Evolutionary conservation across 2,329 filamentous ascomycete genomes (phyloP), one percentile per base, ranked within the genome.

Genomic region (Botrytis tulipae): DNA sequence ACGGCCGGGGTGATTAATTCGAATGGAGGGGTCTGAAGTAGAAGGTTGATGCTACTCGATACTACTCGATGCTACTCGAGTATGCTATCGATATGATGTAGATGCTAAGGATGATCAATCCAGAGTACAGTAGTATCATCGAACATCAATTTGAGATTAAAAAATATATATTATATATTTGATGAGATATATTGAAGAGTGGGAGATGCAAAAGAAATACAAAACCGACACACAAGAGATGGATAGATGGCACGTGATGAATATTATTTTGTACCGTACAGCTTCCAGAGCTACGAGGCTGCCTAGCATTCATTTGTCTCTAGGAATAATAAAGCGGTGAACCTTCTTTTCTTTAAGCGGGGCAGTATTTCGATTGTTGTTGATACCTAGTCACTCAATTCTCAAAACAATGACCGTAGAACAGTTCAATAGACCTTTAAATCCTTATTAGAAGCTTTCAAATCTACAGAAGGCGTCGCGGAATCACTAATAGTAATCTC

Each of bases 291-390:
- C 59, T n/a, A 32, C 32, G 32, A 35, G 32, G 32, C 32, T 35
- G 20, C 16, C 42, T 18, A 20, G 18, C 1, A 18, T 20, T 59
- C 22, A 18, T 40, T 4, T 5, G 9, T 20, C 46, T 51, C 22
- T 40, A 35, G 9, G 16, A 29, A 1, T 57, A 25, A 32, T 16
- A 68, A 68, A 57, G 65, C 65, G 65, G 65, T 68, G 65, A 68
- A 42, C 14, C 14, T n/a, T 44, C 20, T 51, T 67, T 65, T 54
- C 51, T 32, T 62, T 62, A 62, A 63, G 61, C 61, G 60, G 60
- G 60, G 14, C 37, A 18, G 37, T 44, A 37, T 37, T 62, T 42
- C n/a, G 37, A 62, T 42, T 42, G 60, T n/a, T 62, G 60, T 42
- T 37, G 35, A 61, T n/a, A n/a, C n/a, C n/a, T n/a, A 10, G 37